Evolutionary conservation across 352 stramenopile species (phyloP), one percentile per base, ranked within the genome.

Genomic region (Plasmopara muralis): DNA sequence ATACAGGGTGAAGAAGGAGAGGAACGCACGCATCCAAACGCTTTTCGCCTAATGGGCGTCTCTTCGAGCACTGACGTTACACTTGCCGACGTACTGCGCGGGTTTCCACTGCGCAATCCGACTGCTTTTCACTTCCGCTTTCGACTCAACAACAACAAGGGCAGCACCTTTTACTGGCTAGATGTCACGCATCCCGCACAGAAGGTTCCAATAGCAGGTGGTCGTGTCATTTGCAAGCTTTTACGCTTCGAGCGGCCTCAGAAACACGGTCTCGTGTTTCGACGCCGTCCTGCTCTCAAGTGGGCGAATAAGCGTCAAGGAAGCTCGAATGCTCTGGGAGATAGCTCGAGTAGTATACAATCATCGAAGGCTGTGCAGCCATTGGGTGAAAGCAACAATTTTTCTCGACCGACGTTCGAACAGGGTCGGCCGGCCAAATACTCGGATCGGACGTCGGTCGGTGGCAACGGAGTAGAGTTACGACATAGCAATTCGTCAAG

Each of bases 1-100:
- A 77, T 93, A 60, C 83, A 93, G 65, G 83, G 79, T 13, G 83
- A 93, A 60, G 83, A 93, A 48, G 83, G 83, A 13, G 83, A 93
- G 58, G 83, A 93, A 49, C 74, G 81, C 33, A 74, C 74, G 42
- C 83, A 93, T 57, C 83, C 83, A 31, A 93, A 93, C 48, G 83
- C 83, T 28, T 93, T 89, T 66, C 70, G 70, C 16, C 43, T 72
- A 39, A 15, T 62, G 3, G 46, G 43, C 29, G 42, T 63, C 38
- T 47, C 47, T 38, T 48, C 55, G 35, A 51, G 57, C 15, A 25
- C 20, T 25, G 77, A 87, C 47, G 66, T 89, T 38, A 93, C 79
- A 46, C 77, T 93, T 18, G 72, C 56, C 2, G 79, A 93, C 55
- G 70, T 93, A 43, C 52, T 85, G 28, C 64, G 64, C 28, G 66